A percentile compares a stretch with the other conserved stretches of the same genome.
Evolutionary conservation across 2,329 filamentous ascomycete species (phyloP).

Genomic region (Chaetoscypha palmicola): DNA sequence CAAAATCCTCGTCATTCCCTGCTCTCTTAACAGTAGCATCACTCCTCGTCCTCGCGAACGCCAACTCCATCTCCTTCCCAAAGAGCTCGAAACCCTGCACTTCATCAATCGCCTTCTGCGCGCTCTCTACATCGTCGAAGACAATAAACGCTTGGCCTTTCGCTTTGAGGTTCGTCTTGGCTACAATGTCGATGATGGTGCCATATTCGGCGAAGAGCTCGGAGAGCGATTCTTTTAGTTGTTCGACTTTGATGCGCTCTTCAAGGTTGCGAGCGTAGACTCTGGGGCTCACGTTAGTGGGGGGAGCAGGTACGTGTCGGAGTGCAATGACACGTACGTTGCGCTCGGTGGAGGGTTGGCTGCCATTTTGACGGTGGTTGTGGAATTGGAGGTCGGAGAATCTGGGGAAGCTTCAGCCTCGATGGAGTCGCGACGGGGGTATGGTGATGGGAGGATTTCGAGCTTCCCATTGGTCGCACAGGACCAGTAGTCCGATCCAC

Average conservation of each 20-base stretch:
- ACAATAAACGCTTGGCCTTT: conserved; percentile 96
- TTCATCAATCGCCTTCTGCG: conserved; percentile 75
- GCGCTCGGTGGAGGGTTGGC: conserved; percentile 39
- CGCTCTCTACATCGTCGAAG: conserved; percentile 75
- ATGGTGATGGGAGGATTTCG: neutral
- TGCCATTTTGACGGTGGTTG: neutral
- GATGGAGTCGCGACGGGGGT: neutral
- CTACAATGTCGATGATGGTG: conserved; percentile 73
- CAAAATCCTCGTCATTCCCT: conserved; percentile 73
- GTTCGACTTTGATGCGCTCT: conserved; percentile 79
- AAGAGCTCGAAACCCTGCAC: conserved; percentile 90
- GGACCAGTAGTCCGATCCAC: neutral
- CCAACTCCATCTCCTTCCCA: conserved; percentile 80
- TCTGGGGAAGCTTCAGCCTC: neutral
- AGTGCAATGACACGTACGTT: conserved; percentile 71
- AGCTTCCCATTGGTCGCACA: neutral
- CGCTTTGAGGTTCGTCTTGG: conserved; percentile 82
- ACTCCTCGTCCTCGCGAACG: conserved; percentile 74
- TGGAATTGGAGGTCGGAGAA: neutral
- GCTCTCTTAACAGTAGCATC: conserved; percentile 77
- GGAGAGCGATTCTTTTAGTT: conserved; percentile 64
- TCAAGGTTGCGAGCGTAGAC: conserved; percentile 79
- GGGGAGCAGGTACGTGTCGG: conserved; percentile 46
- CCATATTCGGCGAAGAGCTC: conserved; percentile 88
- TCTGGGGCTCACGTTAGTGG: conserved; percentile 35